Conservation (phyloP, 2,329 filamentous ascomycete genomes). For the Clonostachys chloroleuca region DNA sequence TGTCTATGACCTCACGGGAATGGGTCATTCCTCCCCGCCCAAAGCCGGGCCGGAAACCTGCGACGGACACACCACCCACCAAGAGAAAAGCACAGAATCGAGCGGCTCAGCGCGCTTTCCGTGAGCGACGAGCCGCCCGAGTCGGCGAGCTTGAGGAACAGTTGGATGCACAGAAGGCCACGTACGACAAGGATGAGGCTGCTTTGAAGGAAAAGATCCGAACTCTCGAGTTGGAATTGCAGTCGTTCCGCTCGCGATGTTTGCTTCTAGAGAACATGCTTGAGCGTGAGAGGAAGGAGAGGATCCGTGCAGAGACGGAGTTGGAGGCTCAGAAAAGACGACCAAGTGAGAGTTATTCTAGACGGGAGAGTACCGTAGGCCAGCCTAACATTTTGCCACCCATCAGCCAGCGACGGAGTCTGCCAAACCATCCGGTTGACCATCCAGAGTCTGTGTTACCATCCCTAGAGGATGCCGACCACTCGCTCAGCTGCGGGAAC, state of each 20-base stretch:
- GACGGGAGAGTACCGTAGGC: constrained; percentile 2
- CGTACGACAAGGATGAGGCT: constrained; percentile 50
- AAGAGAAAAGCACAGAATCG: constrained; percentile 95
- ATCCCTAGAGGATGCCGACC: constrained; percentile 38
- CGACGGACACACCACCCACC: constrained; percentile 86
- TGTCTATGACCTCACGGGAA: constrained; percentile 72
- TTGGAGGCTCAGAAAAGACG: constrained; percentile 26
- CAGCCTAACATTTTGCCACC: background rate
- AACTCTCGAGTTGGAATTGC: constrained; percentile 60
- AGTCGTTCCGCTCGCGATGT: constrained; percentile 60
- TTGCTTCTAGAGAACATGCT: constrained; percentile 60
- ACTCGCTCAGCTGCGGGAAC: constrained; percentile 43
- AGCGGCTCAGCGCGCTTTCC: constrained; percentile 84
- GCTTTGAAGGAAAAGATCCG: constrained; percentile 54
- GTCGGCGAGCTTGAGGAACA: constrained; percentile 73
- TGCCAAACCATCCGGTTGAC: constrained; percentile 22
- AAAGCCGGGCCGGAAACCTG: constrained; percentile 89
- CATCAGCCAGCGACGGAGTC: background rate
- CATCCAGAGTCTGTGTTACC: constrained; percentile 36
- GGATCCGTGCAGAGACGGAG: constrained; percentile 36
- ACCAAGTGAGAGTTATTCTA: constrained; percentile 17
- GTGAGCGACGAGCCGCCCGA: constrained; percentile 79
- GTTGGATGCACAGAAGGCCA: constrained; percentile 55
- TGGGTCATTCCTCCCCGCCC: constrained; percentile 82
- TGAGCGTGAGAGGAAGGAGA: constrained; percentile 49